These are phyloP conservation scores for Acacia concinna DNA, from an alignment of 331 rosid species.

Conservation along the genomic window DNA sequence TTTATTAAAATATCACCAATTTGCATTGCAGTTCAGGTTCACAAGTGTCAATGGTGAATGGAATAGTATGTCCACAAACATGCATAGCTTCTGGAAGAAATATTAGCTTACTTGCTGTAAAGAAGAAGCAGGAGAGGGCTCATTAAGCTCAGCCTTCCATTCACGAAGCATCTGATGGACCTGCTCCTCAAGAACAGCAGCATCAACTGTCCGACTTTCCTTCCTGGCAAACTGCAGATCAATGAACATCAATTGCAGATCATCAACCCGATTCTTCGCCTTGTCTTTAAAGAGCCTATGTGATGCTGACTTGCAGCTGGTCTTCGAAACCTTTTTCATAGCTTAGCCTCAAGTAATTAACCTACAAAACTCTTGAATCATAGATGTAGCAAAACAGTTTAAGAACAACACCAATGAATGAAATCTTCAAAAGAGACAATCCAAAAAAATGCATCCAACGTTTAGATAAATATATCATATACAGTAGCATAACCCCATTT, in stretches of 20 bases:
- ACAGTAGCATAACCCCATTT: conserved; percentile 39
- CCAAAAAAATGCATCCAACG: conserved; percentile 26
- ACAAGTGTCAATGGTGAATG: conserved; percentile 12
- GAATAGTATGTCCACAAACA: conserved; percentile 27
- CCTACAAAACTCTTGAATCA: conserved; percentile 43
- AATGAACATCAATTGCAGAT: conserved; percentile 76
- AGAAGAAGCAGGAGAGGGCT: conserved; percentile 93
- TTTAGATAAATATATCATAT: conserved; percentile 25
- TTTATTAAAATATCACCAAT: not conserved
- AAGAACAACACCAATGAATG: conserved; percentile 32
- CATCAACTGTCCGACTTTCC: conserved; percentile 84
- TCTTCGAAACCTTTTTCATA: conserved; percentile 92
- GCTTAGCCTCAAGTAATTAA: conserved; percentile 30
- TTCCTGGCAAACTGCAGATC: conserved; percentile 94
- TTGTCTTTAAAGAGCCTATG: conserved; percentile 92
- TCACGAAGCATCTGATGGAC: conserved; percentile 99
- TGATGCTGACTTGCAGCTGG: conserved; percentile 88
- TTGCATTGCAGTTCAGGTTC: conserved; percentile 32
- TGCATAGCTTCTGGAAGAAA: conserved; percentile 9
- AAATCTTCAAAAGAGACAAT: conserved; percentile 11
- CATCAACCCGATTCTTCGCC: conserved; percentile 96
- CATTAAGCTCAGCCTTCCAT: conserved; percentile 95
- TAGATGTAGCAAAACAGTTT: conserved; percentile 34
- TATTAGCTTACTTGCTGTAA: conserved; percentile 81
- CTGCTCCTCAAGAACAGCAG: conserved; percentile 86